phyloP scores from a whole-genome alignment of 2,329 filamentous ascomycete species.

The Alternaria ventricosa region DNA sequence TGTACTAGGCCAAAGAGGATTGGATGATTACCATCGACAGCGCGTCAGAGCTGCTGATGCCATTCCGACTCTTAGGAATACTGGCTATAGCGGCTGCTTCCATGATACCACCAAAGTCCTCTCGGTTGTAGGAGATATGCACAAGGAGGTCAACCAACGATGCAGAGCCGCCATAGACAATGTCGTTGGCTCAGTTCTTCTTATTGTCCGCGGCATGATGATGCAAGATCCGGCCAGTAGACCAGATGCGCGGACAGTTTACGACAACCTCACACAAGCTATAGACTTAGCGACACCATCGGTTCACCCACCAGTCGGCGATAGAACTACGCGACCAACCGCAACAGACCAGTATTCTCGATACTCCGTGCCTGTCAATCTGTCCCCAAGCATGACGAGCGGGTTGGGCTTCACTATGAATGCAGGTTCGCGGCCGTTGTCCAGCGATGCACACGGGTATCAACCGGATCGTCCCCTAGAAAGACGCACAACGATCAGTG shows the following conservation, averaged over 20 bases:
- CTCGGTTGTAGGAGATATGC: constrained; percentile 3
- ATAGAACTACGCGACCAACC: too few species aligned
- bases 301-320: too few species aligned
- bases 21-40: constrained; percentile 15
- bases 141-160: background rate
- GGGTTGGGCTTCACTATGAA: too few species aligned
- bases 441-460: background rate
- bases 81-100: constrained; percentile 23
- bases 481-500: background rate
- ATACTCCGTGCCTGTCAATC: too few species aligned
- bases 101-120: constrained; percentile 23
- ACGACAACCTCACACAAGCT: background rate
- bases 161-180: background rate
- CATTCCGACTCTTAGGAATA: background rate
- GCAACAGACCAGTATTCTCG: background rate
- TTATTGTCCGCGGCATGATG: constrained; percentile 11
- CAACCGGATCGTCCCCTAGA: background rate
- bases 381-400: background rate
- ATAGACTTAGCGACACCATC: background rate
- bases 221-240: background rate
- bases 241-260: background rate
- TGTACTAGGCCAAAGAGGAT: constrained; percentile 14
- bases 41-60: constrained; percentile 4
- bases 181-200: background rate
- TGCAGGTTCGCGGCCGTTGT: accelerated